Percentiles rank a stretch among this genome's conserved stretches.
phyloP scores from a whole-genome alignment of 768 basidiomycete species.

The Xerocomus brunneocitrinus region DNA sequence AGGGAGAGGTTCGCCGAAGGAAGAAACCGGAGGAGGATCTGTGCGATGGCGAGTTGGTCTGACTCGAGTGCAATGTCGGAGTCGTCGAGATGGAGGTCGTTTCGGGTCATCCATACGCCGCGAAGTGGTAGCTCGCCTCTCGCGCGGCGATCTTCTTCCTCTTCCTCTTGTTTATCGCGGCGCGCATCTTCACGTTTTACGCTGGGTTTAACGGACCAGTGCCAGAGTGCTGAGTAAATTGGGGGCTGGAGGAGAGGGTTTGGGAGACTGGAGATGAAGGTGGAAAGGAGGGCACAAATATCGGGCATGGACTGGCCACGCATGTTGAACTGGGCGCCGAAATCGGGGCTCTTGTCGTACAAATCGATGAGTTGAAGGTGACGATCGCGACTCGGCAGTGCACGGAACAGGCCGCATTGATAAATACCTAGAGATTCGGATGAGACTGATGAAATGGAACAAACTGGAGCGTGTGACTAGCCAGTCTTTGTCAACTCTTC shows the following conservation, averaged over 20 bases:
- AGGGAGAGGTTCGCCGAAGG: conserved; percentile 38
- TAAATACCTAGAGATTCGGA: conserved; percentile 34
- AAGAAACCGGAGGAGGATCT: conserved; percentile 48
- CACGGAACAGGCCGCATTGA: conserved; percentile 39
- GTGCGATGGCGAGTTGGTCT: conserved; percentile 37
- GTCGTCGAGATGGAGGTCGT: conserved; percentile 15
- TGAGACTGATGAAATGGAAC: not conserved
- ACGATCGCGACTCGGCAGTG: conserved; percentile 37
- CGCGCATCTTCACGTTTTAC: conserved; percentile 31
- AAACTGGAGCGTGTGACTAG: not conserved
- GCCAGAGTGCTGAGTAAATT: conserved; percentile 40
- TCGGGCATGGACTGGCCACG: conserved; percentile 38
- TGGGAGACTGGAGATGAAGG: conserved; percentile 46
- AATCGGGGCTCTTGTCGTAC: conserved; percentile 32
- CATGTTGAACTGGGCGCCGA: conserved; percentile 25
- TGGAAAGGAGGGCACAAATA: conserved; percentile 43
- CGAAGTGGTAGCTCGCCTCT: conserved; percentile 25
- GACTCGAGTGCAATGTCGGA: conserved; percentile 26
- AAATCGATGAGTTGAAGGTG: conserved; percentile 36
- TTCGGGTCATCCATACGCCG: conserved; percentile 6
- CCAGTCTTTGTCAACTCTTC: conserved; percentile 48
- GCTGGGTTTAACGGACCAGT: conserved; percentile 42
- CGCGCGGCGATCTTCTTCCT: conserved; percentile 30
- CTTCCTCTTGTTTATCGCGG: conserved; percentile 26
- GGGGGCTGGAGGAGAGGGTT: conserved; percentile 40